Conservation (phyloP, 768 basidiomycete genomes). For the Tubosaeta sp. region DNA sequence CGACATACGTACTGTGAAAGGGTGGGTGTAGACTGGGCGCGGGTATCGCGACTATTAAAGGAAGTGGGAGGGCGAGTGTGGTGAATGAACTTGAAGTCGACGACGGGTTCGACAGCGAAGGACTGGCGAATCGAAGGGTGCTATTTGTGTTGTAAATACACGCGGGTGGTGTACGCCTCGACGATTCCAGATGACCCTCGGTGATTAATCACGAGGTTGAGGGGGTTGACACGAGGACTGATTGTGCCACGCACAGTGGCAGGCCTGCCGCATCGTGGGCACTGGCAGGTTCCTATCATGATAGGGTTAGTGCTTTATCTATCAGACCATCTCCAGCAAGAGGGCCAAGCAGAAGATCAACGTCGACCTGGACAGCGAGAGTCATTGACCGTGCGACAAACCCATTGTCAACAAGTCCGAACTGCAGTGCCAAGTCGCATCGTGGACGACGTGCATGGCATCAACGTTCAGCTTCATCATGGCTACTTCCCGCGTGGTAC, state of each 20-base stretch:
- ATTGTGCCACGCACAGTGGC: not conserved
- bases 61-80: not conserved
- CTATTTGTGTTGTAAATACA: slow-evolving; percentile 4
- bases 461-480: too few relatives aligned
- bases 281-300: not conserved
- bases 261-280: not conserved
- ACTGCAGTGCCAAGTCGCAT: not conserved
- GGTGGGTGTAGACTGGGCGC: not conserved
- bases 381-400: not conserved
- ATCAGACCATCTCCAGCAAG: not conserved
- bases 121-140: not conserved
- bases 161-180: slow-evolving; percentile 1
- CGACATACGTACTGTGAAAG: not conserved
- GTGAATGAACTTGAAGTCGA: not conserved
- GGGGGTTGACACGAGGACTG: slow-evolving; percentile 5
- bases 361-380: not conserved
- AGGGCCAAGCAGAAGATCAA: not conserved
- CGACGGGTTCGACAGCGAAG: not conserved
- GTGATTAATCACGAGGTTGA: slow-evolving; percentile 5
- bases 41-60: not conserved
- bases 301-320: not conserved
- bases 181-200: slow-evolving; percentile 3
- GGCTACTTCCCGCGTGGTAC: not conserved
- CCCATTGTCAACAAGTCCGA: not conserved
- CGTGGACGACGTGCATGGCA: too few relatives aligned